A percentile compares a stretch with the other conserved stretches of the same genome.
phyloP scores from a whole-genome alignment of 192 early-diverging fungal genomes.

The Lunasporangiospora selenospora region DNA sequence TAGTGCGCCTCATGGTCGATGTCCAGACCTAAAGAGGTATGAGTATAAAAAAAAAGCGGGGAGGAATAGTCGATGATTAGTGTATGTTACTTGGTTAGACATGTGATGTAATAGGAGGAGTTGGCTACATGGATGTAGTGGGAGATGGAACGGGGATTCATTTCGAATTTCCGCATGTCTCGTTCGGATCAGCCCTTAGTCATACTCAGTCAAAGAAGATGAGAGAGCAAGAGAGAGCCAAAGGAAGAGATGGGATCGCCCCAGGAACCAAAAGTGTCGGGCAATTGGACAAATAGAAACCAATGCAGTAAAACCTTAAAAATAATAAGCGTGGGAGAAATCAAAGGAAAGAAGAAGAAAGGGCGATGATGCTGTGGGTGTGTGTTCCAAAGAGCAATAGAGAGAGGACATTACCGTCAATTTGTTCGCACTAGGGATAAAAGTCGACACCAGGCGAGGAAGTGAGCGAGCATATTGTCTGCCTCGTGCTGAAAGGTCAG shows the following conservation, averaged over 20 bases:
- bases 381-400: no score
- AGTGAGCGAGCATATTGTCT: constrained; percentile 78
- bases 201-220: no score
- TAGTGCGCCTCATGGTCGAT: constrained; percentile 87
- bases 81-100: no score
- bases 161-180: no score
- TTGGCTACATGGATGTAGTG: no score
- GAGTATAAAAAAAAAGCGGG: constrained; percentile 6
- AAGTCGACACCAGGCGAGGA: constrained; percentile 73
- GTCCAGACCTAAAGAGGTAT: constrained; percentile 76
- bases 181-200: no score
- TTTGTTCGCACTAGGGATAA: constrained; percentile 70
- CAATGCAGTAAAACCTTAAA: no score
- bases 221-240: not conserved
- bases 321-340: no score
- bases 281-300: not conserved
- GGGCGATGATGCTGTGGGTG: not conserved
- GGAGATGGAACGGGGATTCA: no score
- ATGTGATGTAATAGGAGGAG: no score
- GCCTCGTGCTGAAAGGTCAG: constrained; percentile 82
- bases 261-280: not conserved
- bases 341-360: not conserved
- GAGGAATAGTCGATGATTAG: no score
- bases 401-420: constrained; percentile 68
- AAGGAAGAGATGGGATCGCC: not conserved